A percentile compares a stretch with the other conserved stretches of the same genome.
Evolutionary conservation across 345 rosid genomes (phyloP).

Genomic region (Sonneratia alba): DNA sequence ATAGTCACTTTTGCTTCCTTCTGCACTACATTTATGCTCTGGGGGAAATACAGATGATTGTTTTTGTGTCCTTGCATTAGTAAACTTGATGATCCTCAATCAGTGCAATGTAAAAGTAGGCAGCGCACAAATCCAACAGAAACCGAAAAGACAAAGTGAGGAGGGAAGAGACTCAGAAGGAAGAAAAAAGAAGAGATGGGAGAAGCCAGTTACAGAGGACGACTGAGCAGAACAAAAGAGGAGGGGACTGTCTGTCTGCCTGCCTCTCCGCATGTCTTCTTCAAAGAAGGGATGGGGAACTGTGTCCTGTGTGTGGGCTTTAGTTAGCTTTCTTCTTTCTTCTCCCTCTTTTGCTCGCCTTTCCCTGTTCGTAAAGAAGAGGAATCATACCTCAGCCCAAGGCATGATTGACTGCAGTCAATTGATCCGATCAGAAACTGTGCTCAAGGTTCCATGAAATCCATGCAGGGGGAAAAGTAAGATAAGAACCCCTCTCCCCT

Average conservation of each 20-base stretch:
- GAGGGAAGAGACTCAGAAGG: neutral
- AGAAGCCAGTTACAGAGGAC: constrained; percentile 18
- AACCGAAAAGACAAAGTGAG: neutral
- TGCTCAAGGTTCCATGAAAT: constrained; percentile 22
- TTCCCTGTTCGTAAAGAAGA: constrained; percentile 10
- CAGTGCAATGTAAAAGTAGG: neutral
- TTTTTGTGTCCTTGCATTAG: no score
- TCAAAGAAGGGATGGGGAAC: constrained; percentile 28
- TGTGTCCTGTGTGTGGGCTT: constrained; percentile 7
- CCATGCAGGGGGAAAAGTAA: constrained; percentile 8
- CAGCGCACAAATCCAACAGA: neutral
- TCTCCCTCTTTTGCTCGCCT: neutral
- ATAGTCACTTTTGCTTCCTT: constrained; percentile 29
- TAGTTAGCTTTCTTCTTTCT: no score
- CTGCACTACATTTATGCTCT: constrained; percentile 1
- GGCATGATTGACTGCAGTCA: constrained; percentile 22
- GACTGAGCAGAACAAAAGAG: constrained; percentile 19
- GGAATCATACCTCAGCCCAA: constrained; percentile 11
- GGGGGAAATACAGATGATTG: neutral
- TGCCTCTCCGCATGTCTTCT: no score
- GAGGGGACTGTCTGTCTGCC: constrained; percentile 36
- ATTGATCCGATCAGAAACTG: neutral
- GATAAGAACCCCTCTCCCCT: neutral
- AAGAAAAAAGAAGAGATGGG: constrained; percentile 10
- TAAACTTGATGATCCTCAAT: no score